phyloP scores from a whole-genome alignment of 495 filamentous ascomycete species.

The Elaphomyces granulatus region DNA sequence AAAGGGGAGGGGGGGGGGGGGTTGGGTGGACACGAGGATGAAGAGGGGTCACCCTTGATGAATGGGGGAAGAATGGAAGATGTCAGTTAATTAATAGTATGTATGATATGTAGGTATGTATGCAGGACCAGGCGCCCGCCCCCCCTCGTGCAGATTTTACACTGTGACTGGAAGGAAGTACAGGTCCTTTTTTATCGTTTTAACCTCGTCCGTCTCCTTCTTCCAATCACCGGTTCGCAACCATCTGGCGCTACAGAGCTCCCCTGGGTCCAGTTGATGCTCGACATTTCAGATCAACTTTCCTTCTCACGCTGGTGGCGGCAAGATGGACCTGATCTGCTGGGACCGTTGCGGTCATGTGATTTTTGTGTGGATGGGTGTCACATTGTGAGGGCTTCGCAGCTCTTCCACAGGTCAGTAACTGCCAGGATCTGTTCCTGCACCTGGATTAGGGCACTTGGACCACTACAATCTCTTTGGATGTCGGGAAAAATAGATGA shows the following conservation, averaged over 20 bases:
- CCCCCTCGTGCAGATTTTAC: too few relatives aligned
- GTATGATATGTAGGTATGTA: too few relatives aligned
- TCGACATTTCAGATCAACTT: not conserved
- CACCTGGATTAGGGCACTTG: not conserved
- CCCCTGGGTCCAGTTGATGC: not conserved
- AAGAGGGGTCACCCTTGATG: too few relatives aligned
- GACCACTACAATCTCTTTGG: not conserved
- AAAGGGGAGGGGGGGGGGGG: too few relatives aligned
- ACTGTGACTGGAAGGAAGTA: too few relatives aligned
- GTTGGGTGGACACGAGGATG: too few relatives aligned
- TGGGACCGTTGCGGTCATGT: constrained; percentile 7
- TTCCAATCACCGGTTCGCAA: not conserved
- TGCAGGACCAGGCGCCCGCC: not conserved
- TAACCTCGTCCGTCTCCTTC: constrained; percentile 2
- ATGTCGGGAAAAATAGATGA: not conserved
- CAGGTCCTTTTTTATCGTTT: too few relatives aligned
- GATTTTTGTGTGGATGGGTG: constrained; percentile 6
- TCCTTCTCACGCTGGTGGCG: constrained; percentile 2
- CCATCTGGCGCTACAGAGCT: constrained; percentile 2
- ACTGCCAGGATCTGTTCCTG: not conserved
- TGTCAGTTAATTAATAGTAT: too few relatives aligned
- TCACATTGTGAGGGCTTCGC: not conserved
- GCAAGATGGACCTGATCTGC: constrained; percentile 5
- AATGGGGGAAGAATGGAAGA: too few relatives aligned
- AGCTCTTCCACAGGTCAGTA: not conserved